Conservation (phyloP, 2,329 filamentous ascomycete genomes). For the Beauveria rudraprayagi region DNA sequence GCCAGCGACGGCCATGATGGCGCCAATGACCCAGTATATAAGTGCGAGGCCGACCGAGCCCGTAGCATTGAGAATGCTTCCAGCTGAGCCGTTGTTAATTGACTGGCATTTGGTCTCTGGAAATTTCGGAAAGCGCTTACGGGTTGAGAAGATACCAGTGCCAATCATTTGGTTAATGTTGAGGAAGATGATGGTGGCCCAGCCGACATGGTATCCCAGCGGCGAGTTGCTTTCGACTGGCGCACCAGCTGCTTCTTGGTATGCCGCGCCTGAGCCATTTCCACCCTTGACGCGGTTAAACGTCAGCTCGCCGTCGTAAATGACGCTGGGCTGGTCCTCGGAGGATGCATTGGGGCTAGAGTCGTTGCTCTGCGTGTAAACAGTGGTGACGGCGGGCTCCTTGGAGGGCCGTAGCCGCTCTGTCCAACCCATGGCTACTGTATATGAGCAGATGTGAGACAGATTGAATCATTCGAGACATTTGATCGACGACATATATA, state of each 20-base stretch:
- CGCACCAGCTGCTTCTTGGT: constrained; percentile 54
- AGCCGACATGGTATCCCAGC: constrained; percentile 50
- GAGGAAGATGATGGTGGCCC: constrained; percentile 48
- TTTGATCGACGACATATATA: not conserved
- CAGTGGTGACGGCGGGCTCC: not conserved
- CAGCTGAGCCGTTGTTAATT: constrained; percentile 31
- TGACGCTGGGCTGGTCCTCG: constrained; percentile 13
- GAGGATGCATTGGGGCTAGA: not conserved
- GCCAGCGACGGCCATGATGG: constrained; percentile 46
- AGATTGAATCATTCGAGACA: not conserved
- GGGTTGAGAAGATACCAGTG: constrained; percentile 57
- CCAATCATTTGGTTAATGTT: constrained; percentile 58
- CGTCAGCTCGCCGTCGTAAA: constrained; percentile 32
- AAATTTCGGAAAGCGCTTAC: constrained; percentile 28
- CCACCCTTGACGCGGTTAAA: constrained; percentile 35
- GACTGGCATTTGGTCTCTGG: no score
- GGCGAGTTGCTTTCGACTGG: constrained; percentile 52
- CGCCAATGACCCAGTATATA: constrained; percentile 58
- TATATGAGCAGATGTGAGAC: not conserved
- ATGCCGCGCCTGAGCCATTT: constrained; percentile 42
- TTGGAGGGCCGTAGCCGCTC: constrained; percentile 2
- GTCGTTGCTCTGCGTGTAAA: not conserved
- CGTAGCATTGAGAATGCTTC: constrained; percentile 47
- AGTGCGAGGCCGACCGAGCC: constrained; percentile 56
- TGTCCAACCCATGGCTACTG: not conserved